Conservation (phyloP, 192 early-diverging fungal genomes). For the Coemansia reversa region DNA sequence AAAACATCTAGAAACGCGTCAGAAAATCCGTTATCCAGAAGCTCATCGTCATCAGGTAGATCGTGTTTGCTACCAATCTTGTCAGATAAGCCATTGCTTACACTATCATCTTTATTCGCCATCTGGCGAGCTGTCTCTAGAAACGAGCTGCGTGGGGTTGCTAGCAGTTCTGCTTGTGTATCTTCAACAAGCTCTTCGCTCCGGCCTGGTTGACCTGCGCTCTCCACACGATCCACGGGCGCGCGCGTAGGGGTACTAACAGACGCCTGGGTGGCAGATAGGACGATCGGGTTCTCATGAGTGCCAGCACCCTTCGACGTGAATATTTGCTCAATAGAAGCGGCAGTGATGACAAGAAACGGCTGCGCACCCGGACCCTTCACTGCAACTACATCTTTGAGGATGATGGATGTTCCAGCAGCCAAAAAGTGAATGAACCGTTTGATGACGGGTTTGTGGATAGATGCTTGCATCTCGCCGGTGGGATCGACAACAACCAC, state of each 20-base stretch:
- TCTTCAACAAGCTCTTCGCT: background rate
- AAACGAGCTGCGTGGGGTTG: slow-evolving; percentile 6
- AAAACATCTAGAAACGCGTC: slow-evolving; percentile 19
- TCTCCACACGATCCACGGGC: background rate
- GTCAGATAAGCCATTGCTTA: background rate
- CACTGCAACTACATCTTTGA: slow-evolving; percentile 37
- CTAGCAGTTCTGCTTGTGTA: background rate
- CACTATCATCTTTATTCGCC: background rate
- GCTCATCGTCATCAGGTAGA: slow-evolving; percentile 5
- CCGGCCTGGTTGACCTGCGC: background rate
- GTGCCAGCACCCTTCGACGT: slow-evolving; percentile 28
- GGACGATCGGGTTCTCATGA: slow-evolving; percentile 25
- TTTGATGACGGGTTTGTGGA: slow-evolving; percentile 33
- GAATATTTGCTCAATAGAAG: slow-evolving; percentile 44
- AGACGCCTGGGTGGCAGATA: slow-evolving; percentile 30
- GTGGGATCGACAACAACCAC: slow-evolving; percentile 47
- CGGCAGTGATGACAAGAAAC: slow-evolving; percentile 39
- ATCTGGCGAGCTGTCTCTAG: background rate
- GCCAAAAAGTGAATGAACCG: slow-evolving; percentile 23
- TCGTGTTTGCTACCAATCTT: background rate
- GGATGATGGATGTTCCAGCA: slow-evolving; percentile 39
- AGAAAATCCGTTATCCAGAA: slow-evolving; percentile 8
- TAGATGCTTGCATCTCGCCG: slow-evolving; percentile 45
- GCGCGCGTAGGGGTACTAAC: background rate
- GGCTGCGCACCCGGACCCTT: slow-evolving; percentile 31